Evolutionary conservation across 306 rosid genomes (phyloP), one percentile per base, ranked within the genome.

Genomic region (Dryas alaskensis): DNA sequence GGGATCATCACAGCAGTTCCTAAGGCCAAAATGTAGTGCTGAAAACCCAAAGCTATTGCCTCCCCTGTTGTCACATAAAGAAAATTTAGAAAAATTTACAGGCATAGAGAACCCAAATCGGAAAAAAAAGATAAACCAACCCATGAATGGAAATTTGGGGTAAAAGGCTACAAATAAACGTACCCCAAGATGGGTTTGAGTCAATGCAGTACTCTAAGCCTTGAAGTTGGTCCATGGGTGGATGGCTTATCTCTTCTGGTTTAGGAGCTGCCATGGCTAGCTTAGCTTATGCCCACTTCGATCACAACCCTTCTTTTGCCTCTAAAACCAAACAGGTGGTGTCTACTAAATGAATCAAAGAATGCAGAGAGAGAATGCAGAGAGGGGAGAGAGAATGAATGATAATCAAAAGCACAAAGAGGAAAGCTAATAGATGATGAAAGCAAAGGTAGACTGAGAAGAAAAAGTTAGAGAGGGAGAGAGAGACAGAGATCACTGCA

Each of bases 1-100:
- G 99, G 99, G 79, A 94, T 94, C 98, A 94, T 94, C 45, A 94
- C 98, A 13, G 98, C 99, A 83, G 98, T 94, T 83, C 99, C 99
- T 79, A 94, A 82, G 22, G 97, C 89, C 87, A 94, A 74, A 87
- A 94, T 87, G 84, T 94, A 92, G 84, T 94, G 99, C 89, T 94
- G 99, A 77, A 94, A 94, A 9, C 98, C 99, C 83, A 94, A 67
- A 87, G 85, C 86, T 83, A 94, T 87, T 14, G 96, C 79, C 70
- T 94, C 99, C 86, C 84, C 99, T 94, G 92, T 87, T 74, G 75
- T 37, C 62, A 81, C 47, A 78, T 70, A 48, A 88, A 69, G 79
- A 73, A 65, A 10, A 19, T 27, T 27, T 27, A 27, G 48, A 17
- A 62, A 37, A 40, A 46, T 37, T 58, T 47, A 40, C 39, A 71